Evolutionary conservation across 2,329 filamentous ascomycete genomes (phyloP).

Genomic region (Tolypocladium inflatum): DNA sequence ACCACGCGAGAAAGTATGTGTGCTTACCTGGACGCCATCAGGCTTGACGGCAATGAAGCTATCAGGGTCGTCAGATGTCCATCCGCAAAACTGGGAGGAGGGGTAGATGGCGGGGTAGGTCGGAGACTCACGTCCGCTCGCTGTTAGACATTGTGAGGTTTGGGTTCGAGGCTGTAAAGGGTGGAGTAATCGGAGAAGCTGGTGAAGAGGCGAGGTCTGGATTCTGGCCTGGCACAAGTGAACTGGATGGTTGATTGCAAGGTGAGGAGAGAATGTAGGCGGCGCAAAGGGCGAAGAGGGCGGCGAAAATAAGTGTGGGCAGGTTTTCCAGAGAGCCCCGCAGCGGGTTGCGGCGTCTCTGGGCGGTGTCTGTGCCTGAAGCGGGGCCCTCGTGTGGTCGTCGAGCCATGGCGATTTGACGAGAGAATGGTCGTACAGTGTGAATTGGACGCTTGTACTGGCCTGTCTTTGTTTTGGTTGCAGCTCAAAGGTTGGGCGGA

Average conservation of each 20-base stretch:
- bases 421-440: not conserved
- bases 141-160: constrained; percentile 53
- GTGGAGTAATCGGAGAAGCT: constrained; percentile 7
- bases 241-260: constrained; percentile 9
- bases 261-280: constrained; percentile 17
- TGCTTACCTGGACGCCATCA: constrained; percentile 89
- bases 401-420: not conserved
- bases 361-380: not conserved
- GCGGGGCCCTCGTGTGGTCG: not conserved
- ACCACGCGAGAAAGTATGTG: not conserved
- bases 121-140: constrained; percentile 73
- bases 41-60: constrained; percentile 99
- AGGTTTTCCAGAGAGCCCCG: constrained; percentile 26
- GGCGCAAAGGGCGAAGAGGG: constrained; percentile 26
- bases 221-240: constrained; percentile 13
- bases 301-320: constrained; percentile 33
- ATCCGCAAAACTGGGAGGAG: constrained; percentile 5
- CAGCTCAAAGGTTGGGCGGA: not conserved
- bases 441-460: not conserved
- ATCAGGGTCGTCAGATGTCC: constrained; percentile 17
- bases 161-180: constrained; percentile 14
- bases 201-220: constrained; percentile 10
- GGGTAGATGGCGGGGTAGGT: constrained; percentile 22
- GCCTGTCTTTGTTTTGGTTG: not conserved
- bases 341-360: constrained; percentile 10